Evolutionary conservation across 1,139 yeast genomes (phyloP), one percentile per base, ranked within the genome.

Genomic region (Candida tetrigidarum): DNA sequence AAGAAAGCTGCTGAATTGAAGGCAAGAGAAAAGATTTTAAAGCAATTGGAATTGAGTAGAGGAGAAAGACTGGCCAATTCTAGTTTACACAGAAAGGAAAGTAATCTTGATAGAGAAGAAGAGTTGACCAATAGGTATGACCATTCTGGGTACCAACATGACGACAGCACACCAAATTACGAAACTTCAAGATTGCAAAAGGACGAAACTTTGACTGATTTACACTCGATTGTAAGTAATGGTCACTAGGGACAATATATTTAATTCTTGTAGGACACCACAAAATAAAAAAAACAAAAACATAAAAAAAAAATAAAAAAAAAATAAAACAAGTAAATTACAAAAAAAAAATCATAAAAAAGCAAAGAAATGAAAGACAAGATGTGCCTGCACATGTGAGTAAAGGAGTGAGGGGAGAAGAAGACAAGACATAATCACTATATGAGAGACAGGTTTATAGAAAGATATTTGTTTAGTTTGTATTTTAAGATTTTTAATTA

Each of bases 1-100:
- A 82, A 77, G 58, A 84, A 83, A 59, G 93, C 93, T 1, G 85
- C 85, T 28, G 86, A 81, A 53, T 74, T 86, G 64, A 86, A 85
- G 67, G 71, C 78, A 46, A 81, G 80, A 63, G 93, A 86, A 58
- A 80, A 68, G 56, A 58, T 74, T 43, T 63, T 86, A 52, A 74
- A 74, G 56, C 58, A 58, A 50, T 58, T 62, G 58, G 76, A 70
- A 52, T 30, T 45, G 41, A 50, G 50, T 18, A 49, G 43, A 43
- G 39, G 33, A 28, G 37, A 33, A 23, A 33, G 41, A 28, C 48
- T 20, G 36, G 41, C 42, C 14, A 32, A 25, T 19, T 22, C 40
- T 11, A 37, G 40, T 28, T 27, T 37, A 14, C 33, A 20, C 10
- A 44, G 41, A 36, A 34, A 39, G 18, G 40, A 27, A 22, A 45